Conservation (phyloP, 1,284 basidiomycete species). For the Phenoliferia sp. region DNA sequence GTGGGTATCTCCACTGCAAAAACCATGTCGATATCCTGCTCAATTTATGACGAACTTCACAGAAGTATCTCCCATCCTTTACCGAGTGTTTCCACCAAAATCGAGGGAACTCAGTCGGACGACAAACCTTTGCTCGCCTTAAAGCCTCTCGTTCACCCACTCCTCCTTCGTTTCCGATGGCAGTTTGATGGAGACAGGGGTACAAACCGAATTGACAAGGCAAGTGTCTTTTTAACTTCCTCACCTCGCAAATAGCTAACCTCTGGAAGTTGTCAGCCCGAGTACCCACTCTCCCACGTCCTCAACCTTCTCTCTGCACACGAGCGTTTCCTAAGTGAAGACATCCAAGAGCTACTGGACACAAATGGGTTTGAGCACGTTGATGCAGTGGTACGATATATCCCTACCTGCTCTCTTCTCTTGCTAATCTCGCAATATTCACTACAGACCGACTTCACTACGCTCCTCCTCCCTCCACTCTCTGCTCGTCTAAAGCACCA, state of each 20-base stretch:
- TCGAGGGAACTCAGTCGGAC: neutral
- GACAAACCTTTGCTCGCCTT: conserved; percentile 65
- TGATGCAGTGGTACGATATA: conserved; percentile 63
- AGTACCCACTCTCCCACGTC: conserved; percentile 93
- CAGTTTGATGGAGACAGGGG: conserved; percentile 84
- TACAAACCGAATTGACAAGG: conserved; percentile 92
- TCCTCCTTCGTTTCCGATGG: conserved; percentile 85
- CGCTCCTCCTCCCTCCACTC: conserved; percentile 30
- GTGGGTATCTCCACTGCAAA: conserved; percentile 49
- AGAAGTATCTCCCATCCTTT: neutral
- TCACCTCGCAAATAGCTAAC: neutral
- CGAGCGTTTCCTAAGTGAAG: conserved; percentile 65
- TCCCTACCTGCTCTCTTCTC: conserved; percentile 6
- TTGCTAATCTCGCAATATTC: conserved; percentile 6
- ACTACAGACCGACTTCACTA: conserved; percentile 57
- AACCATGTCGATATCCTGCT: neutral
- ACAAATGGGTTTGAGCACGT: conserved; percentile 59
- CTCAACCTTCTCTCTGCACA: conserved; percentile 79
- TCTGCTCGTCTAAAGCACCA: conserved; percentile 61
- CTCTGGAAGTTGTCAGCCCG: conserved; percentile 58
- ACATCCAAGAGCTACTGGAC: conserved; percentile 66
- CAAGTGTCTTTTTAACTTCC: conserved; percentile 36
- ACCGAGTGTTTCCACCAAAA: neutral
- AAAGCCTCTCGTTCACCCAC: conserved; percentile 75
- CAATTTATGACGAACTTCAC: neutral